phyloP scores from a whole-genome alignment of 2,329 filamentous ascomycete species.

The Torrubiellomyces zombiae region DNA sequence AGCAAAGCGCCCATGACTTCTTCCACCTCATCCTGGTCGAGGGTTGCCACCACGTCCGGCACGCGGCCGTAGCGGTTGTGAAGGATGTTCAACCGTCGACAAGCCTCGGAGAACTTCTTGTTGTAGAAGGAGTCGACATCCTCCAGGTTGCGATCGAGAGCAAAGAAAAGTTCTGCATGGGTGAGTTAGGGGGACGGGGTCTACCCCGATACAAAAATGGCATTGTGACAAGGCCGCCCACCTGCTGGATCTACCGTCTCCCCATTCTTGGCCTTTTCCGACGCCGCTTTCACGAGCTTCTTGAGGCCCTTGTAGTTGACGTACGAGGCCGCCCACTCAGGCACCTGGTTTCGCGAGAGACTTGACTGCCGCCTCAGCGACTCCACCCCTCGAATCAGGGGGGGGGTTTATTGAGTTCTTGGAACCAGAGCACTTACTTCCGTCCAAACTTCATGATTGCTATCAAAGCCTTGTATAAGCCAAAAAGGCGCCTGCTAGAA shows the following conservation, averaged over 20 bases:
- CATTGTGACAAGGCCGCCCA: conserved; percentile 35
- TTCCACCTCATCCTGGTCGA: conserved; percentile 79
- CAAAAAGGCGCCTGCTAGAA: too few species aligned
- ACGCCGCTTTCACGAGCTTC: conserved; percentile 78
- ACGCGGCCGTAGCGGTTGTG: conserved; percentile 73
- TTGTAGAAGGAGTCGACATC: conserved; percentile 95
- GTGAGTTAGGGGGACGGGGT: conserved; percentile 15
- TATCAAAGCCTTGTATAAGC: too few species aligned
- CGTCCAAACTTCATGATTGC: conserved; percentile 43
- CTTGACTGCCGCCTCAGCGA: conserved; percentile 18
- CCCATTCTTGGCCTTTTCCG: conserved; percentile 47
- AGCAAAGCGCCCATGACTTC: conserved; percentile 82
- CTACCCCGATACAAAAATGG: too few species aligned
- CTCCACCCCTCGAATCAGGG: conserved; percentile 2
- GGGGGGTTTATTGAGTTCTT: conserved; percentile 2
- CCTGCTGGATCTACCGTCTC: conserved; percentile 78
- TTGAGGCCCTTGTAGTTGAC: conserved; percentile 88
- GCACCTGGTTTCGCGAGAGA: conserved; percentile 68
- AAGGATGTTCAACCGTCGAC: conserved; percentile 68
- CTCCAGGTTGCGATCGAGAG: conserved; percentile 90
- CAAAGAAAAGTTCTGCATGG: conserved; percentile 79
- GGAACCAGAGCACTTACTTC: conserved; percentile 26
- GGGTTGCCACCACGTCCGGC: conserved; percentile 48
- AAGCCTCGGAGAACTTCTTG: conserved; percentile 76
- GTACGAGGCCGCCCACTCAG: conserved; percentile 70